These are phyloP conservation scores for Senna tora DNA, from an alignment of 306 rosid species.

Conservation along the genomic window DNA sequence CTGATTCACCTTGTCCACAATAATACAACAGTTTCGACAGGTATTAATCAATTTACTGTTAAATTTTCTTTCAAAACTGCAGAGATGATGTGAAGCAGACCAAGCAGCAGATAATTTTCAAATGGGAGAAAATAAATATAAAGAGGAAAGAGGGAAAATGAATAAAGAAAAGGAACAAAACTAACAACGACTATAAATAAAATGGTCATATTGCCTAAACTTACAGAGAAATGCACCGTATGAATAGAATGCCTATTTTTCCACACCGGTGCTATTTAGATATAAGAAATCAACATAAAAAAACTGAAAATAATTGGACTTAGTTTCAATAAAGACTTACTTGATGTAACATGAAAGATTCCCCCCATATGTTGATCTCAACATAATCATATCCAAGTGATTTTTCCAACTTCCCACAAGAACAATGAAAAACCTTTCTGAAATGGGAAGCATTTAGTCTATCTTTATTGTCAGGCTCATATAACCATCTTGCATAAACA, in stretches of 20 bases:
- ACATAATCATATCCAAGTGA: slow-evolving; percentile 56
- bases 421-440: slow-evolving; percentile 66
- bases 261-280: neutral
- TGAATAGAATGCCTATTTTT: neutral
- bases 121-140: neutral
- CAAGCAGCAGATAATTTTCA: neutral
- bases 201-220: neutral
- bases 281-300: slow-evolving; percentile 2
- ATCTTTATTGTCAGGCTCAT: slow-evolving; percentile 83
- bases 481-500: slow-evolving; percentile 74
- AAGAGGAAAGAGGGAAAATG: neutral
- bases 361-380: slow-evolving; percentile 86
- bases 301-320: neutral
- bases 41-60: slow-evolving; percentile 3
- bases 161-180: neutral
- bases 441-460: slow-evolving; percentile 78
- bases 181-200: neutral
- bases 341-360: slow-evolving; percentile 95
- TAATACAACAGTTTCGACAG: neutral
- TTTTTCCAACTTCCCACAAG: slow-evolving; percentile 76
- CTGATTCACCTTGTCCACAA: neutral
- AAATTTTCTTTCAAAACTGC: neutral
- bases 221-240: neutral
- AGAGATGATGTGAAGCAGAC: slow-evolving; percentile 10
- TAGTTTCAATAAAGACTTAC: slow-evolving; percentile 51